A percentile compares a stretch with the other conserved stretches of the same genome.
Conservation (phyloP, 805 yeast genomes). For the Saccharomycopsis selenospora region DNA sequence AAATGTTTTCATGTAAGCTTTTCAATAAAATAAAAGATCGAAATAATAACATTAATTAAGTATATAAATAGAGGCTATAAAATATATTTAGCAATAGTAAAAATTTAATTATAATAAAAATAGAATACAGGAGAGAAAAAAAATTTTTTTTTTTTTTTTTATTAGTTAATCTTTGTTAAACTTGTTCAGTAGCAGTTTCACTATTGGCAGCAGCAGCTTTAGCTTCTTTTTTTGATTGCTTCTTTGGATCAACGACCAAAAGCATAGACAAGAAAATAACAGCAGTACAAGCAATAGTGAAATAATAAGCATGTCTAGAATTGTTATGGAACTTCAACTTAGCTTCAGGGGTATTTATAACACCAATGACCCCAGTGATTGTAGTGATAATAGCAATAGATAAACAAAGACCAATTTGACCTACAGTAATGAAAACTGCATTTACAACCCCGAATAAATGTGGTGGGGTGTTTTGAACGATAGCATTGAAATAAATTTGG, state of each 20-base stretch:
- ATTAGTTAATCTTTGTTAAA: no score
- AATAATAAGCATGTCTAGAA: background rate
- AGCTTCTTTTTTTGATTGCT: background rate
- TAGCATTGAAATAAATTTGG: background rate
- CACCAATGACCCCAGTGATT: background rate
- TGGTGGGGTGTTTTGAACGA: background rate
- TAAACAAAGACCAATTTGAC: background rate
- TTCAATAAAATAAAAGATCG: no score
- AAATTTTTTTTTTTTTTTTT: no score
- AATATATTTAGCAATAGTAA: no score
- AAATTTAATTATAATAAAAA: no score
- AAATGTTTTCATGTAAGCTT: no score
- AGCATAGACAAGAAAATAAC: background rate
- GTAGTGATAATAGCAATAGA: background rate
- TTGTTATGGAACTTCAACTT: background rate
- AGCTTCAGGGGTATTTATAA: background rate
- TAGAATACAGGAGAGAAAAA: no score
- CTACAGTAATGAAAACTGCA: background rate
- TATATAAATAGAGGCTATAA: no score
- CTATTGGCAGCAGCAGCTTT: background rate
- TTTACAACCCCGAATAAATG: conserved; percentile 1
- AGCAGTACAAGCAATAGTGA: background rate
- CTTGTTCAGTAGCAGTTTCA: no score
- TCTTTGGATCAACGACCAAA: background rate
- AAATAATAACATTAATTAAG: no score